phyloP scores from a whole-genome alignment of 2,329 filamentous ascomycete species.

The Blastomyces emzantsi region DNA sequence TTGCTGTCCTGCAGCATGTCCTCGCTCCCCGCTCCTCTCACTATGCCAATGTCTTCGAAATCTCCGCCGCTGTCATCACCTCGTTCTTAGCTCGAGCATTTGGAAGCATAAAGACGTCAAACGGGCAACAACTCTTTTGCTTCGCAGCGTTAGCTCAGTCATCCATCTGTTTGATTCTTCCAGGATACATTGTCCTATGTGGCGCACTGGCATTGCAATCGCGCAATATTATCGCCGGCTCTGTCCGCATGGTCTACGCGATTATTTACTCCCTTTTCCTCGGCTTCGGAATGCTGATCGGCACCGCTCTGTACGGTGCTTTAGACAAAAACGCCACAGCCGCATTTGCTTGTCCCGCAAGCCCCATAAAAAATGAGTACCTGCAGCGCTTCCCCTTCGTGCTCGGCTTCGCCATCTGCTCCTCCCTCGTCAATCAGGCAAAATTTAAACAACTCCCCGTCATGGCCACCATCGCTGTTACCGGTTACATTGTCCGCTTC shows the following conservation, averaged over 20 bases:
- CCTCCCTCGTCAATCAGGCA: conserved; percentile 72
- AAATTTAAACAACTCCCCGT: conserved; percentile 69
- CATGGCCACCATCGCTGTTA: conserved; percentile 64
- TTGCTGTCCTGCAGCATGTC: conserved; percentile 66
- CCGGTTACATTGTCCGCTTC: conserved; percentile 67
- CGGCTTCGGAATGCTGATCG: conserved; percentile 63
- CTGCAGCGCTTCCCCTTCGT: conserved; percentile 62
- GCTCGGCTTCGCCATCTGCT: conserved; percentile 60
- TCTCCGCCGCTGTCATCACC: conserved; percentile 54
- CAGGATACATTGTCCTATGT: conserved; percentile 56
- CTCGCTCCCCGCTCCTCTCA: conserved; percentile 65
- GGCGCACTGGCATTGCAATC: conserved; percentile 59
- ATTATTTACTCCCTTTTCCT: conserved; percentile 66
- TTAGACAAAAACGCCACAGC: conserved; percentile 48
- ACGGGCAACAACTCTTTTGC: conserved; percentile 50
- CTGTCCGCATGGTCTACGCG: conserved; percentile 64
- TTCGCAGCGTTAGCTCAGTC: conserved; percentile 64
- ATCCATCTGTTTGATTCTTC: conserved; percentile 66
- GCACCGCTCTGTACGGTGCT: conserved; percentile 54
- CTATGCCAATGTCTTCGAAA: conserved; percentile 55
- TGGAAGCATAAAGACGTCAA: conserved; percentile 53
- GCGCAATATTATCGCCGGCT: conserved; percentile 59
- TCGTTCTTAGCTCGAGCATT: conserved; percentile 62
- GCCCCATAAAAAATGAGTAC: conserved; percentile 41
- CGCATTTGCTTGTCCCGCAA: conserved; percentile 38